Base-by-base conservation (phyloP, 768 basidiomycete species). In the Leucogyrophana mollusca region DNA sequence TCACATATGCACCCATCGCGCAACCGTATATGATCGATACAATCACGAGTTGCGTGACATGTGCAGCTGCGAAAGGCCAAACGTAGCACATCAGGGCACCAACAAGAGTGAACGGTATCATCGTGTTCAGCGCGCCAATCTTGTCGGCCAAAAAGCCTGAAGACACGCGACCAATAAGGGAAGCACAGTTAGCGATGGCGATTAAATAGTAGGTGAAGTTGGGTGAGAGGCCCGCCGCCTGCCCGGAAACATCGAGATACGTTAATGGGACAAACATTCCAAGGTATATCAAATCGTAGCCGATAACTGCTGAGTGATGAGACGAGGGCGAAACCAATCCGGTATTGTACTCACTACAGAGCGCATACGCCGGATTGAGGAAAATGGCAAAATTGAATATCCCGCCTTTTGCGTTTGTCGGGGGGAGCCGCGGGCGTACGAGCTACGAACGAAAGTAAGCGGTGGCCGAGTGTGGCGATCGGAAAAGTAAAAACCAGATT, bases 321-420 rank as follows among this genome's bases (percentile, higher is more conserved):
- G 16, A 20, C n/a, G 23, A 16, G 1, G 20, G 11, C 9, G 20
- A 3, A 13, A 45, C 13, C 20, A 27, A 36, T 4, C n/a, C 23
- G n/a, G 20, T 3, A 30, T 30, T 25, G 11, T 25, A 21, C 35
- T 37, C 20, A 45, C 44, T 36, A 25, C 44, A 45, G n/a, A 34
- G 36, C 11, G 5, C 9, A 40, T 22, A 48, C 2, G 58, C 56
- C 14, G 55, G 52, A 33, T 55, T 69, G 55, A 46, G 60, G 64
- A 79, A 83, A 13, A 74, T 73, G 2, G 51, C 45, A 16, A 72
- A 62, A 54, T 81, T 80, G 41, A 83, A 65, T 18, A 87, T 55
- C 9, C 82, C 80, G 3, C 82, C 80, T 7, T 66, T 59, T 4
- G 70, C 66, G 34, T 76, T 70, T 8, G 60, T 69, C 2, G 80